phyloP scores from a whole-genome alignment of 176 grass and related monocot genomes.

The Zoysia pacifica region DNA sequence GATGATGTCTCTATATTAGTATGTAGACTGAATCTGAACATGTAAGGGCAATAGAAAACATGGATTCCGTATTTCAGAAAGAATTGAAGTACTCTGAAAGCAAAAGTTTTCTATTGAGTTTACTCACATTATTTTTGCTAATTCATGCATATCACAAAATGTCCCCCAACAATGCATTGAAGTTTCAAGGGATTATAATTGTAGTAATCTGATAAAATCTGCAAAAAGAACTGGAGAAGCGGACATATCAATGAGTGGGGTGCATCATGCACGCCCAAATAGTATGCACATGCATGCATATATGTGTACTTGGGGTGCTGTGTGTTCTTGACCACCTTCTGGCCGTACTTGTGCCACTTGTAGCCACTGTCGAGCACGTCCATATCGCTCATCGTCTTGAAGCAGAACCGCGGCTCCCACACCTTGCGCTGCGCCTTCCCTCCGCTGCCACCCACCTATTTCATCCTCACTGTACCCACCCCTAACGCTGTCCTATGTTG shows the following conservation, averaged over 20 bases:
- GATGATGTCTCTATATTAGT: neutral
- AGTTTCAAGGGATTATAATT: neutral
- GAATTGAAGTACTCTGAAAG: neutral
- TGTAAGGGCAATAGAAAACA: neutral
- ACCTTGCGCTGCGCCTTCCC: slow-evolving; percentile 74
- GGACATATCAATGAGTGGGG: neutral
- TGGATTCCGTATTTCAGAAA: neutral
- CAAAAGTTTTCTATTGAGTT: neutral
- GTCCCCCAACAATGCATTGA: neutral
- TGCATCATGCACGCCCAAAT: too few species aligned
- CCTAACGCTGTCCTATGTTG: slow-evolving; percentile 23
- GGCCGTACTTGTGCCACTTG: slow-evolving; percentile 99
- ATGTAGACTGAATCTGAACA: neutral
- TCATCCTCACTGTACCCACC: slow-evolving; percentile 58
- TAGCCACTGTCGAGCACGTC: slow-evolving; percentile 98
- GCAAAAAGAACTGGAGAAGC: neutral
- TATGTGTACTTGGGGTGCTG: slow-evolving; percentile 78
- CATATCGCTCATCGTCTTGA: slow-evolving; percentile 98
- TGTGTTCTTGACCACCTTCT: slow-evolving; percentile 99
- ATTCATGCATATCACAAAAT: neutral
- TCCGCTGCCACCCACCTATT: slow-evolving; percentile 37
- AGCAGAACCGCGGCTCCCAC: slow-evolving; percentile 95
- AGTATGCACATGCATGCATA: neutral
- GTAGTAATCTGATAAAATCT: neutral
- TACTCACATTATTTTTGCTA: neutral